phyloP scores from a whole-genome alignment of 2,329 filamentous ascomycete species.

The Talaromyces sp. region DNA sequence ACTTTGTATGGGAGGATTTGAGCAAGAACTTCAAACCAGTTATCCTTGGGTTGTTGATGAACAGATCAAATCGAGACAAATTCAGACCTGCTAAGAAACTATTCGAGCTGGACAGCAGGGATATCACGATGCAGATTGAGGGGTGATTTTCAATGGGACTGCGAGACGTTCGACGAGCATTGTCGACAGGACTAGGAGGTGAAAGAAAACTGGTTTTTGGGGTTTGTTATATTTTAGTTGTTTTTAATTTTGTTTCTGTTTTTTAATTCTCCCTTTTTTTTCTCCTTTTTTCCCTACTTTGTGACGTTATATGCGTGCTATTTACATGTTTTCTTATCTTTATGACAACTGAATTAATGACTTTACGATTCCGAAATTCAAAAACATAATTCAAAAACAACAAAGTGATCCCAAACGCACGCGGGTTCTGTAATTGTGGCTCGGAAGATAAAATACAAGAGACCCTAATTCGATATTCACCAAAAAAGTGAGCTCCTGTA shows the following conservation, averaged over 20 bases:
- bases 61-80: conserved; percentile 2
- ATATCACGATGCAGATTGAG: background rate
- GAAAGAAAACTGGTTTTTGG: too few relatives aligned
- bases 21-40: conserved; percentile 4
- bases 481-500: background rate
- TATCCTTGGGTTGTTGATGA: conserved; percentile 2
- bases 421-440: background rate
- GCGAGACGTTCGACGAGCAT: background rate
- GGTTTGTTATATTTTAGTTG: too few relatives aligned
- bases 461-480: too few relatives aligned
- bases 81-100: conserved; percentile 2
- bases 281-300: too few relatives aligned
- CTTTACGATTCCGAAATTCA: background rate
- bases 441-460: background rate
- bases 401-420: background rate
- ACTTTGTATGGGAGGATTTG: conserved; percentile 1
- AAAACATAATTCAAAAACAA: too few relatives aligned
- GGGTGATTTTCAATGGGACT: background rate
- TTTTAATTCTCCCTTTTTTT: too few relatives aligned
- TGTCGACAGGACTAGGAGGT: background rate
- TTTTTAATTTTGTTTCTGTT: background rate
- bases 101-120: background rate
- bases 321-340: background rate
- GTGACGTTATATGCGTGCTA: background rate
- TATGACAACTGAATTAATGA: background rate